Conservation (phyloP, 1,284 basidiomycete species). For the Marasmius sp. region DNA sequence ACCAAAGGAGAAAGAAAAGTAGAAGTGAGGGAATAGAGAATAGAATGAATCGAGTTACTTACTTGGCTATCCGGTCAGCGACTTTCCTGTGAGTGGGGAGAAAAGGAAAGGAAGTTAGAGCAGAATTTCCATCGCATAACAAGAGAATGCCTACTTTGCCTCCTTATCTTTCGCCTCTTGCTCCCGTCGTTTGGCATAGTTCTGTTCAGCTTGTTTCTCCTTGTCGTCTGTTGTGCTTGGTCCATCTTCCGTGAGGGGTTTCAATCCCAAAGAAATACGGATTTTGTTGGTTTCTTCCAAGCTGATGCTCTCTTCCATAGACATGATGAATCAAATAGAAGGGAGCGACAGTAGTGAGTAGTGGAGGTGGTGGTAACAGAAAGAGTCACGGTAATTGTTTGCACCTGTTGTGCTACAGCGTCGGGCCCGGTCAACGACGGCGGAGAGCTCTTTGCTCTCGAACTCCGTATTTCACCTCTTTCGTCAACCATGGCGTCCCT, state of each 20-base stretch:
- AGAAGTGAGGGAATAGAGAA: slow-evolving; percentile 45
- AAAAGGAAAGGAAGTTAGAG: slow-evolving; percentile 26
- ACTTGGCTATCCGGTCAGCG: slow-evolving; percentile 86
- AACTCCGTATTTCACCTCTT: not conserved
- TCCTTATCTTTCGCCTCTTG: slow-evolving; percentile 73
- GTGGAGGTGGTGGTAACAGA: slow-evolving; percentile 10
- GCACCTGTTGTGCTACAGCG: not conserved
- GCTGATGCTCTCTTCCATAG: slow-evolving; percentile 86
- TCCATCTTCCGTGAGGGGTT: slow-evolving; percentile 84
- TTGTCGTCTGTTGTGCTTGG: slow-evolving; percentile 58
- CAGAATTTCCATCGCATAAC: not conserved
- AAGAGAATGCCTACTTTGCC: slow-evolving; percentile 56
- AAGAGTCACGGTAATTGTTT: not conserved
- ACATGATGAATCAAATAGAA: slow-evolving; percentile 38
- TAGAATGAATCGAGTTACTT: slow-evolving; percentile 45
- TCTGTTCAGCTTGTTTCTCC: slow-evolving; percentile 82
- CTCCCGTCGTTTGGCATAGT: slow-evolving; percentile 75
- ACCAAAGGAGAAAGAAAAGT: slow-evolving; percentile 35
- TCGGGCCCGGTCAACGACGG: not conserved
- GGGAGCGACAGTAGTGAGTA: slow-evolving; percentile 5
- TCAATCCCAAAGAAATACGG: slow-evolving; percentile 91
- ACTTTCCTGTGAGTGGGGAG: slow-evolving; percentile 54
- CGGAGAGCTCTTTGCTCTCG: no score
- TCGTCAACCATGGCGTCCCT: slow-evolving; percentile 10
- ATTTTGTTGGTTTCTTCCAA: slow-evolving; percentile 99